These are phyloP conservation scores for Phytophthora chlamydospora DNA, from an alignment of 352 stramenopile genomes.

Conservation along the genomic window DNA sequence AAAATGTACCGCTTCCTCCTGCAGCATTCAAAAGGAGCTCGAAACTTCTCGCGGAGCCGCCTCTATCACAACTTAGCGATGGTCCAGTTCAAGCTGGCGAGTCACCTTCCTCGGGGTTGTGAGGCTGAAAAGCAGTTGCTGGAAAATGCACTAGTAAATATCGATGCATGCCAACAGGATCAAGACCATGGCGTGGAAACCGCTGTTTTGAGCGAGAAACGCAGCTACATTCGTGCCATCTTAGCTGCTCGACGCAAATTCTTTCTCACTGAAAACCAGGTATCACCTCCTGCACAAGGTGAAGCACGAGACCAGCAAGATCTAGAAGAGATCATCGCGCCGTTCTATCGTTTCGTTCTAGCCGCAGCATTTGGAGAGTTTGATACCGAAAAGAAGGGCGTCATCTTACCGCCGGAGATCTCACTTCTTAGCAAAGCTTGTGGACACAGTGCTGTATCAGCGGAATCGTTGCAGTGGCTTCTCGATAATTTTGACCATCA, in stretches of 20 bases:
- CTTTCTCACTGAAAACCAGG: conserved; percentile 48
- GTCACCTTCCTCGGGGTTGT: conserved; percentile 53
- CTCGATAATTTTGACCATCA: conserved; percentile 60
- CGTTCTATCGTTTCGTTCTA: conserved; percentile 76
- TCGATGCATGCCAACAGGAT: conserved; percentile 29
- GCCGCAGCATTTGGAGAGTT: conserved; percentile 59
- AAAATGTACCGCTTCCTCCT: conserved; percentile 57
- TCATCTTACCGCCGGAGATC: conserved; percentile 40
- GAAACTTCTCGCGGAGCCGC: conserved; percentile 26
- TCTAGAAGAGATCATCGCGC: conserved; percentile 44
- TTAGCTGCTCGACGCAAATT: conserved; percentile 57
- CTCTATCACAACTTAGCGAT: conserved; percentile 45
- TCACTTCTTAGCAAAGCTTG: conserved; percentile 58
- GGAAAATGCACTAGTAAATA: conserved; percentile 44
- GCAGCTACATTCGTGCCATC: conserved; percentile 56
- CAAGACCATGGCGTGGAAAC: conserved; percentile 8
- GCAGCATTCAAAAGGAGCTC: conserved; percentile 17
- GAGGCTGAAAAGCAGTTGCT: conserved; percentile 60
- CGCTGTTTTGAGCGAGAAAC: conserved; percentile 12
- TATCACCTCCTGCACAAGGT: conserved; percentile 2
- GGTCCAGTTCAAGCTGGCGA: conserved; percentile 67
- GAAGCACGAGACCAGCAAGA: conserved; percentile 20
- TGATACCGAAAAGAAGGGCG: conserved; percentile 35
- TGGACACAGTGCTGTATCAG: conserved; percentile 31
- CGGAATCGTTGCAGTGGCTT: conserved; percentile 52